Evolutionary conservation across 2,329 filamentous ascomycete genomes (phyloP), one percentile per base, ranked within the genome.

Genomic region (Colletotrichum trifolii): DNA sequence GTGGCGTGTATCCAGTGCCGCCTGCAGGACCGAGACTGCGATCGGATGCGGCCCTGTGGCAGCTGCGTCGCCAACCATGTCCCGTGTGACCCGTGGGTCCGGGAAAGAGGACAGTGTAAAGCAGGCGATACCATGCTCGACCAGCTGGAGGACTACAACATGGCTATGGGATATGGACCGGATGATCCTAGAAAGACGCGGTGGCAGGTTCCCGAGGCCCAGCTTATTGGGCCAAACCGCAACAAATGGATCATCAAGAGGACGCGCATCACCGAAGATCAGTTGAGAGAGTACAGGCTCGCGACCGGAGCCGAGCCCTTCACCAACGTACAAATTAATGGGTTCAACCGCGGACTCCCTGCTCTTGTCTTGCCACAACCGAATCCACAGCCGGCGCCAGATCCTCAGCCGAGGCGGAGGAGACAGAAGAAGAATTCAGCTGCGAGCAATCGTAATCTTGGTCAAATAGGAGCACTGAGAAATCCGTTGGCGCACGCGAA

Each of bases 21-120:
- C 7, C 4, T 57, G 3, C 47, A 54, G 25, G 43, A 39, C 6
- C 38, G 54, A 3, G 49, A 36, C 8, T 80, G 78, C 62, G 78
- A 80, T 52, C 73, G 74, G 2, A 76, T 77, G 57, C 72, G 77
- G 17, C 78, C 78, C 1, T 80, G 78, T 60, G 75, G 79, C 54
- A 75, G 72, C 4, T 80, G 78, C 68, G 59, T 66, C 10, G 17
- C 55, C 8, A 39, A 61, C 17, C 67, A 58, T 1, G 36, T 47
- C 3, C 62, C 69, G 8, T 71, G 70, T 13, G 67, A 71, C 12
- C 25, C n/a, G 6, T 70, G 42, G 15, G n/a, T 38, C 3, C 15
- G 9, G 6, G 17, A 25, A 25, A 33, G 40, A 25, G 55, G 48
- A 9, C n/a, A 8, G n/a, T 45, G 36, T 8, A 48, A 5, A n/a